Evolutionary conservation across 805 yeast genomes (phyloP).

Genomic region (Barnettozyma vustinii): DNA sequence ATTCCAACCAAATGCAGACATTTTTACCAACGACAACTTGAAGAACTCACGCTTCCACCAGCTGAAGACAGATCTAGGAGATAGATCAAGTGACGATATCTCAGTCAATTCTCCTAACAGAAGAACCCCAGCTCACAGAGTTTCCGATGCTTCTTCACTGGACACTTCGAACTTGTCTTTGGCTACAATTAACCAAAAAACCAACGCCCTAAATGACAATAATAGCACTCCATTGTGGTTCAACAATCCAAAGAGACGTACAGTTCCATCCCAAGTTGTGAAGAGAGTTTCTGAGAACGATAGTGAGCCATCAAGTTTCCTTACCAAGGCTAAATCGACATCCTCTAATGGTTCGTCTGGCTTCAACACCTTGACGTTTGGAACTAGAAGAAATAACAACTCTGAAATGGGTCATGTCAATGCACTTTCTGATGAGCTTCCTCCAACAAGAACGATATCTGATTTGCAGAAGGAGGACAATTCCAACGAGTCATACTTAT

Average conservation of each 20-base stretch:
- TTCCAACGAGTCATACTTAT: slow-evolving; percentile 17
- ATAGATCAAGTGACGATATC: slow-evolving; percentile 21
- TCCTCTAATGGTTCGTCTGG: slow-evolving; percentile 21
- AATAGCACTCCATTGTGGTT: slow-evolving; percentile 30
- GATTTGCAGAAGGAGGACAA: slow-evolving; percentile 37
- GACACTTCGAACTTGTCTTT: slow-evolving; percentile 19
- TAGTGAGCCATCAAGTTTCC: slow-evolving; percentile 19
- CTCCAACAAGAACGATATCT: slow-evolving; percentile 35
- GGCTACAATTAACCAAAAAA: slow-evolving; percentile 21
- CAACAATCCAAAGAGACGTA: slow-evolving; percentile 39
- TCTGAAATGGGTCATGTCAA: slow-evolving; percentile 23
- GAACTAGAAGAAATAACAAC: slow-evolving; percentile 27
- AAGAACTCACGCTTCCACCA: slow-evolving; percentile 19
- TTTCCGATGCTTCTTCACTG: slow-evolving; percentile 14
- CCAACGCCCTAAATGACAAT: slow-evolving; percentile 8
- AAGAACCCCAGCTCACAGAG: slow-evolving; percentile 24
- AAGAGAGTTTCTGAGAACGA: slow-evolving; percentile 32
- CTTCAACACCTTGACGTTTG: slow-evolving; percentile 34
- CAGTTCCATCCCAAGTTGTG: slow-evolving; percentile 41
- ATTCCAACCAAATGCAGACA: slow-evolving; percentile 21
- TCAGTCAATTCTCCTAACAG: slow-evolving; percentile 19
- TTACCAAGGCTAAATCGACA: slow-evolving; percentile 16
- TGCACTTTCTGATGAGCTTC: slow-evolving; percentile 35
- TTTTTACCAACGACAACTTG: slow-evolving; percentile 16
- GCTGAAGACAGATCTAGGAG: slow-evolving; percentile 16